Base-by-base conservation (phyloP, 163 green algal species). In the Scenedesmus sp. region DNA sequence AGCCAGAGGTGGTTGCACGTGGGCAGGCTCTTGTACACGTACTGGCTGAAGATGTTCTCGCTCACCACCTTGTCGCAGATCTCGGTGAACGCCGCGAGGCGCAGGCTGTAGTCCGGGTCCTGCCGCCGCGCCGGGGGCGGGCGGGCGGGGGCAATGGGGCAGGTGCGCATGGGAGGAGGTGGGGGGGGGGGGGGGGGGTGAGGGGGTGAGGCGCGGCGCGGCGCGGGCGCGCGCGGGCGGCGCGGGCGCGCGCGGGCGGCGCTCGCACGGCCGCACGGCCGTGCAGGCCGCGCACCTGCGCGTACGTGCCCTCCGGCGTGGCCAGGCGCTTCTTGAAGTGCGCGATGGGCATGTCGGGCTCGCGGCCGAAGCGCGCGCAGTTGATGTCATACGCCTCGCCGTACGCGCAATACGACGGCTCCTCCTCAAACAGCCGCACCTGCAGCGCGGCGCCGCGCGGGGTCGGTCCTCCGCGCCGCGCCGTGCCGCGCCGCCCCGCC, bases 21-120 rank as follows among this genome's bases (percentile, higher is more conserved):
- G 24, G 95, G 92, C 84, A 99, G 87, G 11, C 86, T 96, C 87
- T 99, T 99, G 94, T 99, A 98, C 78, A 98, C 94, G 82, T 92
- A 98, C 91, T 97, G 92, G 29, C 69, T 90, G 77, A 98, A 95
- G 47, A 97, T 86, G 78, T 95, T 96, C 74, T 97, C 92, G 44
- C 70, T 92, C 5, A 97, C 93, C 20, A 92, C 70, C 57, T 70
- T 70, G 42, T 92, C 84, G 26, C 77, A 80, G n/a, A 97, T 90
- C 51, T 95, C 87, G 33, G 83, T 64, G 83, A 92, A 97, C 0
- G 93, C 90, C 58, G 72, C 47, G 26, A 91, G 80, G 3, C 91
- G 83, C 56, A 72, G 48, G 17, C 18, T 44, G 60, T 20, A 44
- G 60, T 80, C 60, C 33, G 72, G 60, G n/a, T 80, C 72, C 60